Percentiles rank a stretch among this genome's conserved stretches.
Conservation (phyloP, 2,329 filamentous ascomycete species). For the Madurella mycetomatis region DNA sequence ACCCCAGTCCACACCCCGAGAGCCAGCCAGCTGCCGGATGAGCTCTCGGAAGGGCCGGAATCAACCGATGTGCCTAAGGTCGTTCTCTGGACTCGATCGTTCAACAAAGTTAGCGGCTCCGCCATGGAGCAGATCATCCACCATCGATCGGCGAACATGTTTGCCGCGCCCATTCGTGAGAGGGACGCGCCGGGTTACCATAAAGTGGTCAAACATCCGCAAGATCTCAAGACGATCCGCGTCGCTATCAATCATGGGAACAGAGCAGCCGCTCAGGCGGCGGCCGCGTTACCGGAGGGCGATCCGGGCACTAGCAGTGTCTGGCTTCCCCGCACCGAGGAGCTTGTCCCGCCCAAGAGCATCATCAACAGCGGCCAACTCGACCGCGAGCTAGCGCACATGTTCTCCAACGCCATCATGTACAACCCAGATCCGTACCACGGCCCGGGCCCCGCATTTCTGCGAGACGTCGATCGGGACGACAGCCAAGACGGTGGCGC, state of each 20-base stretch:
- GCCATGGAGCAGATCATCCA: conserved; percentile 72
- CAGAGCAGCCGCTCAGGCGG: conserved; percentile 57
- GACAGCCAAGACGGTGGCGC: conserved; percentile 31
- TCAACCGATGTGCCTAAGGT: conserved; percentile 56
- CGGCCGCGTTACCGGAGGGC: conserved; percentile 56
- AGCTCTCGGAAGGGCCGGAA: conserved; percentile 25
- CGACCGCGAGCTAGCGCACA: conserved; percentile 88
- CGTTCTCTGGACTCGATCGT: conserved; percentile 70
- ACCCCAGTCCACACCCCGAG: conserved; percentile 28
- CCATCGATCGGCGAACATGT: conserved; percentile 75
- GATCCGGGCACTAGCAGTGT: conserved; percentile 54
- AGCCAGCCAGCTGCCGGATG: conserved; percentile 7
- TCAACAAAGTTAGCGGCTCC: conserved; percentile 67
- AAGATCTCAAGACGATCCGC: conserved; percentile 74
- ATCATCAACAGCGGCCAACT: conserved; percentile 93
- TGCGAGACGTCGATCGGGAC: conserved; percentile 39
- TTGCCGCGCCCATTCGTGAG: conserved; percentile 69
- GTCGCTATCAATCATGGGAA: conserved; percentile 70
- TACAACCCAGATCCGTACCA: conserved; percentile 83
- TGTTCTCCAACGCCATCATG: conserved; percentile 98
- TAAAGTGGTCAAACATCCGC: conserved; percentile 67
- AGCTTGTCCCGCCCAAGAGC: conserved; percentile 77
- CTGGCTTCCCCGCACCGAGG: conserved; percentile 65
- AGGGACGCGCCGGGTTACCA: conserved; percentile 72
- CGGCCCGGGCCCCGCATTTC: conserved; percentile 61